Evolutionary conservation across 805 yeast species (phyloP), one percentile per base, ranked within the genome.

Genomic region (Yarrowia yakushimensis): DNA sequence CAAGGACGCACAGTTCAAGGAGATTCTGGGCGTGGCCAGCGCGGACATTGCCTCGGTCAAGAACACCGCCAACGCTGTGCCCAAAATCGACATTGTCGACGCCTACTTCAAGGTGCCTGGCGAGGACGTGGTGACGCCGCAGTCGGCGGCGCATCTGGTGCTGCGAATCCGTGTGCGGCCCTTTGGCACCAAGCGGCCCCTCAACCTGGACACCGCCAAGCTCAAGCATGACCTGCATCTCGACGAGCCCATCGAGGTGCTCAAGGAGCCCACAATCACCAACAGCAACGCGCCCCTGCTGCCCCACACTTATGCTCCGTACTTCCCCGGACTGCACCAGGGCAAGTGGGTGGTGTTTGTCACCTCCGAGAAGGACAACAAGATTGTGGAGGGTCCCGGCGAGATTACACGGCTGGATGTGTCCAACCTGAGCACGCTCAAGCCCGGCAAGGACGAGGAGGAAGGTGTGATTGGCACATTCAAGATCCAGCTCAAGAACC

Each of bases 41-140:
- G 18, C 33, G 25, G 17, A 59, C 34, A 27, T 45, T 17, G 20
- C n/a, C 11, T 17, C 33, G 15, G 42, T 59, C 22, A 59, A 43
- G 11, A 45, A 30, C 41, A 46, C 45, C 20, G 69, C 67, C 41
- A 71, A 81, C 2, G 77, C 80, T 31, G 82, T 91, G 33, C 97
- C 97, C 43, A 74, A 78, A 48, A 73, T 92, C 55, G 83, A 86
- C 69, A 76, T 91, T 15, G 66, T 91, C 28, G 82, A 82, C 59
- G 86, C 96, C 43, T 83, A 82, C 63, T 90, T 90, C 75, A 80
- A 81, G 66, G 97, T 93, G 43, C 93, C 97, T 3, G 98, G 98
- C 33, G 97, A 92, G 77, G 71, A 74, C 15, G 77, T 77, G 30
- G 85, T 88, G 28, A 83, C 91, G 0, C 87, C 97, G 27, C 79